Base-by-base conservation (phyloP, 2,329 filamentous ascomycete genomes). In the Laburnicola sp. region DNA sequence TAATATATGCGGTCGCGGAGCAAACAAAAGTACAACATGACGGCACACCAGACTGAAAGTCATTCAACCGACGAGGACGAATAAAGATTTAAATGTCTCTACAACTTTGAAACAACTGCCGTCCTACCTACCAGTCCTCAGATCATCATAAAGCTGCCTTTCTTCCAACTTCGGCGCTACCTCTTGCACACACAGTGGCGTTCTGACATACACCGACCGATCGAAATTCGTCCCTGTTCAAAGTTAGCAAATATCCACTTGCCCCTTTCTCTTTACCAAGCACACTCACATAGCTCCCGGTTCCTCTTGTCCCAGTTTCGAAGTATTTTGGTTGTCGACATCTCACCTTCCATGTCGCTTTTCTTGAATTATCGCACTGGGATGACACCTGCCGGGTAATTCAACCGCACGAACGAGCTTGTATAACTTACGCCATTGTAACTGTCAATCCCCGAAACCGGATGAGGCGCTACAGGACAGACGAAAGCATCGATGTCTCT, bases 341-440 rank as follows among this genome's bases (percentile, higher is more conserved):
- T 71, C 39, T 80, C 75, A 16, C 71, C 76, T 27, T 78, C 64
- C 55, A 84, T 69, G 69, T 87, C 85, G 0, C 59, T 63, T 45
- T 76, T 70, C 0, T 53, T 64, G 44, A 85, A 76, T 1, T 67
- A 63, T 2, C 84, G 71, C 0, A 87, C 78, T 0, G 84, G 84
- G 1, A 87, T 51, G 2, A 73, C 64, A 16, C 81, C 85, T 2
- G 84, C 80, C 0, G 85, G 80, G 60, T 83, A 85, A 63, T 88
- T 85, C 22, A 87, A 67, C 48, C 87, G 60, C 6, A 86, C 83
- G 60, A 84, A 86, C 1, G 76, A 78, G 22, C 76, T 80, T 0
- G 84, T 86, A 62, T 87, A 87, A 50, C 83, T 80, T 0, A 83
- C 80, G 0, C 79, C 80, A 64, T 86, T 85, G 70, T 83, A 87